Conservation (phyloP, 352 stramenopile species). For the Phytophthora pluvialis region DNA sequence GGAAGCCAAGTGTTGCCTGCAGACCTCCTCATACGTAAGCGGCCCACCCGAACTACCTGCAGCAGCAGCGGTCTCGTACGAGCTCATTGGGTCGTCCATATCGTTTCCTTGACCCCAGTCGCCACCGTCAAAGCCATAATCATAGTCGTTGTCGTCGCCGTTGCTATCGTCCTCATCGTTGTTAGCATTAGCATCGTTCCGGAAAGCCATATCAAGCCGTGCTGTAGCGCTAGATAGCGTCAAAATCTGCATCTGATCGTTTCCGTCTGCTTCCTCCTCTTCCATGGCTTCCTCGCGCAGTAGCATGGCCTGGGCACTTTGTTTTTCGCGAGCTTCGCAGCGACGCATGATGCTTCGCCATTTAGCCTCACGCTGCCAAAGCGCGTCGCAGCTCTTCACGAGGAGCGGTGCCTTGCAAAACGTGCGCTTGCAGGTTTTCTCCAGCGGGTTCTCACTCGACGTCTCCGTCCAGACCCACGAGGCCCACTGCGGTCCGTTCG, state of each 20-base stretch:
- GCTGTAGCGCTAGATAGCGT: slow-evolving; percentile 38
- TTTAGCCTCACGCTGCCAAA: slow-evolving; percentile 75
- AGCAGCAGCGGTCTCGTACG: slow-evolving; percentile 19
- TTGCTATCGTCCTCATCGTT: slow-evolving; percentile 44
- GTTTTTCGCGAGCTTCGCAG: slow-evolving; percentile 50
- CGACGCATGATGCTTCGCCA: slow-evolving; percentile 66
- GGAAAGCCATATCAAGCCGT: slow-evolving; percentile 51
- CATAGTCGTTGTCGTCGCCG: slow-evolving; percentile 41
- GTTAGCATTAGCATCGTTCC: slow-evolving; percentile 33
- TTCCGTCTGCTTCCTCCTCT: slow-evolving; percentile 49
- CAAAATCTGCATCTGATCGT: slow-evolving; percentile 56
- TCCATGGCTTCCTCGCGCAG: slow-evolving; percentile 73
- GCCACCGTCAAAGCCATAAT: slow-evolving; percentile 38
- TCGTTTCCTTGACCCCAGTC: slow-evolving; percentile 38
- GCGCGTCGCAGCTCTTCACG: slow-evolving; percentile 52
- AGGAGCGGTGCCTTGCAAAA: slow-evolving; percentile 65
- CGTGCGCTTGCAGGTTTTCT: slow-evolving; percentile 67
- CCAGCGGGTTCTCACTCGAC: slow-evolving; percentile 45
- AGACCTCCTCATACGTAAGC: slow-evolving; percentile 77
- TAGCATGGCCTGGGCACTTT: slow-evolving; percentile 72
- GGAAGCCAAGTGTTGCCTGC: slow-evolving; percentile 72
- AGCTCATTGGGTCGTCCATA: slow-evolving; percentile 33
- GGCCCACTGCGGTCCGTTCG: slow-evolving; percentile 60
- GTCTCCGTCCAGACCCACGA: slow-evolving; percentile 81
- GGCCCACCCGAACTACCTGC: slow-evolving; percentile 24